phyloP scores from a whole-genome alignment of 805 yeast species.

The Pichia nanzhaoensis region DNA sequence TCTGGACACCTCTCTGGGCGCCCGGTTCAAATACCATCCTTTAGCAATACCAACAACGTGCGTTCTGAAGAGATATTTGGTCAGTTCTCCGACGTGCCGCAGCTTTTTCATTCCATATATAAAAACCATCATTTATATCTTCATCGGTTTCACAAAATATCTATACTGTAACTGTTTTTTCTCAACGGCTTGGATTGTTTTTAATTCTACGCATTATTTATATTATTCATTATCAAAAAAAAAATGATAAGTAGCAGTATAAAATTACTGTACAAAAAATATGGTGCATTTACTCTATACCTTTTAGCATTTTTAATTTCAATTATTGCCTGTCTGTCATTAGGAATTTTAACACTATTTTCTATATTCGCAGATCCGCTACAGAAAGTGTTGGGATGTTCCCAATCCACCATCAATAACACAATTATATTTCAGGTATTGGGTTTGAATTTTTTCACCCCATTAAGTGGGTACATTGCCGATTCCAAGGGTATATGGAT shows the following conservation, averaged over 20 bases:
- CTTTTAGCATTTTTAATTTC: slow-evolving; percentile 24
- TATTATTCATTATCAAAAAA: not conserved
- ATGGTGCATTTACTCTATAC: slow-evolving; percentile 22
- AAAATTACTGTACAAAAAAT: slow-evolving; percentile 10
- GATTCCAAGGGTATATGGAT: slow-evolving; percentile 75
- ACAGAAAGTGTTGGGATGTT: slow-evolving; percentile 46
- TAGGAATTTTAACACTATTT: slow-evolving; percentile 29
- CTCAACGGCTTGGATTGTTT: too few species aligned
- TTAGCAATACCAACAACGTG: too few species aligned
- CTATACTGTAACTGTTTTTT: too few species aligned
- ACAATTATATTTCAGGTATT: slow-evolving; percentile 69
- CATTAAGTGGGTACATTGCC: slow-evolving; percentile 73
- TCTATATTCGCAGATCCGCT: slow-evolving; percentile 71
- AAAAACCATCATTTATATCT: too few species aligned
- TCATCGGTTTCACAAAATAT: too few species aligned
- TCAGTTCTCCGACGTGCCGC: too few species aligned
- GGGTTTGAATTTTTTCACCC: slow-evolving; percentile 80
- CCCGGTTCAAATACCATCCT: too few species aligned
- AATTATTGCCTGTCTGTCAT: slow-evolving; percentile 24
- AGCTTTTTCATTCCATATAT: too few species aligned
- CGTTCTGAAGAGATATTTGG: too few species aligned
- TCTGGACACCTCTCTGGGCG: too few species aligned
- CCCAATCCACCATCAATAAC: slow-evolving; percentile 59
- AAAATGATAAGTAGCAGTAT: not conserved
- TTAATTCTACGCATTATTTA: too few species aligned